Evolutionary conservation across 306 rosid species (phyloP), one percentile per base, ranked within the genome.

Genomic region (Biancaea sappan): DNA sequence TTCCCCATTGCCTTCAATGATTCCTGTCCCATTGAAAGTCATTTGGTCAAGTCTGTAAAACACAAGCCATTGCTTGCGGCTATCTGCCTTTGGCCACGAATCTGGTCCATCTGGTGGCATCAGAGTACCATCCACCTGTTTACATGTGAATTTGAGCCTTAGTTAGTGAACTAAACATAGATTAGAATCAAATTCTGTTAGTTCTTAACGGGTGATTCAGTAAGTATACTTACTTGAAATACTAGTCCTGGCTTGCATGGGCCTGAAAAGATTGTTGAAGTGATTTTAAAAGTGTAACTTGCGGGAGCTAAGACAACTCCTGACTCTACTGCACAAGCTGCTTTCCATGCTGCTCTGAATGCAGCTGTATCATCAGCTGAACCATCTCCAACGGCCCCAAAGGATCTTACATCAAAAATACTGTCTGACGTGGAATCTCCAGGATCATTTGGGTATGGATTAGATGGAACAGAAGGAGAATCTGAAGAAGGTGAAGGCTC

Each of bases 101-200:
- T 86, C 82, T 13, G 99, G 99, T 75, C 98, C 99, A 32, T 95
- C 92, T 4, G 99, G 99, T 71, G 96, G 65, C 99, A 88, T 87
- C 25, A 95, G 54, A n/a, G 85, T 81, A 35, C 99, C 98, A 71
- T 95, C 99, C 67, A 95, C 91, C 99, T 94, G 47, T 40, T 77
- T 37, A 46, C 63, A 77, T 62, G 61, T 65, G 8, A 51, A 77
- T 62, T 66, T 65, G 8, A 51, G 52, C n/a, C 35, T 38, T 38
- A n/a, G 52, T 72, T 15, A 59, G 22, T 77, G n/a, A 54, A 1
- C 9, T 28, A n/a, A n/a, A 43, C 4, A 26, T 26, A n/a, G 37
- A 56, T 12, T 66, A 34, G 46, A 22, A 35, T 10, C 52, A 40
- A 70, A 52, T 6, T 41, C 62, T 2, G 22, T 16, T 37, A 35